Evolutionary conservation across 2,329 filamentous ascomycete species (phyloP).

Genomic region (Ceratocystis diversiconidia): DNA sequence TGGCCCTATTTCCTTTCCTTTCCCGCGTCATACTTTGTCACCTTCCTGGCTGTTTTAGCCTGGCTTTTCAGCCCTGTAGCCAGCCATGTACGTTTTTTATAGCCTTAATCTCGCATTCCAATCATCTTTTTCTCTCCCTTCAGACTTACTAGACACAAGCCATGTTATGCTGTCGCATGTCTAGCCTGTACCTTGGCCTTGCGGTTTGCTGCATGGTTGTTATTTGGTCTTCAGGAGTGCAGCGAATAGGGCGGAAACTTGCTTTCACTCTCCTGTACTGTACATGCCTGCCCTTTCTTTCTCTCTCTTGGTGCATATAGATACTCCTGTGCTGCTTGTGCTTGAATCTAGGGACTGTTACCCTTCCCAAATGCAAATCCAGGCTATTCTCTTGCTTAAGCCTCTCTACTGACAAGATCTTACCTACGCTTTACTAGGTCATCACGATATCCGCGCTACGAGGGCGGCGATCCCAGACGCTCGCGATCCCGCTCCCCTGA

Average conservation of each 20-base stretch:
- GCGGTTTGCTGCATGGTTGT: constrained; percentile 9
- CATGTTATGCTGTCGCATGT: neutral
- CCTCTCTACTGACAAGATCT: constrained; percentile 1
- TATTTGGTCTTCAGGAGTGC: neutral
- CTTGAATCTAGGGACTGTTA: neutral
- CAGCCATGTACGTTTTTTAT: constrained; percentile 13
- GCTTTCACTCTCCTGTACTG: neutral
- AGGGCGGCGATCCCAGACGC: constrained; percentile 39
- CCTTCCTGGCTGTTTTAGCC: constrained; percentile 2
- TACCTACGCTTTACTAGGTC: constrained; percentile 26
- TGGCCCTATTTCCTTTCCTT: neutral
- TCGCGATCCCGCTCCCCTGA: constrained; percentile 56
- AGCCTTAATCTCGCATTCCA: constrained; percentile 4
- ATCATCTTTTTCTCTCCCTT: constrained; percentile 1
- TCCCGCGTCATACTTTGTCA: neutral
- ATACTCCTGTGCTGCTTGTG: neutral
- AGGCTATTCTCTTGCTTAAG: neutral
- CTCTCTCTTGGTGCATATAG: neutral
- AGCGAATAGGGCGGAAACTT: neutral
- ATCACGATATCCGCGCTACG: constrained; percentile 46
- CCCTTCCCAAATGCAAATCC: neutral
- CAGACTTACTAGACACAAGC: no score
- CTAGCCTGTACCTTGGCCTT: neutral
- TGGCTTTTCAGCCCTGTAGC: constrained; percentile 12
- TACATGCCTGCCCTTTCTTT: neutral